Evolutionary conservation across 176 grass and related monocot species (phyloP).

Genomic region (Zea mays): DNA sequence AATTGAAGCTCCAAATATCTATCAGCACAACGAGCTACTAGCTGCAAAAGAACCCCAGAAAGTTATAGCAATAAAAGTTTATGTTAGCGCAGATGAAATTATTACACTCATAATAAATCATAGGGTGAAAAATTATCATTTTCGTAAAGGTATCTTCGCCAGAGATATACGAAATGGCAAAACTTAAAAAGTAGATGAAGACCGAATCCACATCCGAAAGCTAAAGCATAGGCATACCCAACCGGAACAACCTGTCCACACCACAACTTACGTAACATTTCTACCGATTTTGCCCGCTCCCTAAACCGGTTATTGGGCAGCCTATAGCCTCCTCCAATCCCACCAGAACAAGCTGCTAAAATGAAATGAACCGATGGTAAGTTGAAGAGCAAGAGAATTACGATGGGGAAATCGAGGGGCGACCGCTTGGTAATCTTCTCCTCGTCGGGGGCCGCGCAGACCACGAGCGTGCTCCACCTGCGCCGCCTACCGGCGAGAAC

Average conservation of each 20-base stretch:
- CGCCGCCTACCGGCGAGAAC: neutral
- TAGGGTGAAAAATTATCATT: neutral
- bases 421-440: conserved; percentile 85
- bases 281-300: neutral
- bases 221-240: neutral
- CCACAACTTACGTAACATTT: neutral
- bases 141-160: neutral
- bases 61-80: neutral
- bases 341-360: neutral
- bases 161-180: neutral
- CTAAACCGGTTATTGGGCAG: neutral
- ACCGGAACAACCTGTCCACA: too few species aligned
- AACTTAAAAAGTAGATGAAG: neutral
- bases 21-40: neutral
- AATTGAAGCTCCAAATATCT: neutral
- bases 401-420: conserved; percentile 86
- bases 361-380: neutral
- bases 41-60: neutral
- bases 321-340: neutral
- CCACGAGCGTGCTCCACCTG: conserved; percentile 46
- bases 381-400: conserved; percentile 27
- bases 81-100: neutral
- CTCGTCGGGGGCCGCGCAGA: conserved; percentile 67
- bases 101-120: neutral
- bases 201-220: neutral